These are phyloP conservation scores for Ceratocystis smalleyi DNA, from an alignment of 2,329 filamentous ascomycete species.

Conservation along the genomic window DNA sequence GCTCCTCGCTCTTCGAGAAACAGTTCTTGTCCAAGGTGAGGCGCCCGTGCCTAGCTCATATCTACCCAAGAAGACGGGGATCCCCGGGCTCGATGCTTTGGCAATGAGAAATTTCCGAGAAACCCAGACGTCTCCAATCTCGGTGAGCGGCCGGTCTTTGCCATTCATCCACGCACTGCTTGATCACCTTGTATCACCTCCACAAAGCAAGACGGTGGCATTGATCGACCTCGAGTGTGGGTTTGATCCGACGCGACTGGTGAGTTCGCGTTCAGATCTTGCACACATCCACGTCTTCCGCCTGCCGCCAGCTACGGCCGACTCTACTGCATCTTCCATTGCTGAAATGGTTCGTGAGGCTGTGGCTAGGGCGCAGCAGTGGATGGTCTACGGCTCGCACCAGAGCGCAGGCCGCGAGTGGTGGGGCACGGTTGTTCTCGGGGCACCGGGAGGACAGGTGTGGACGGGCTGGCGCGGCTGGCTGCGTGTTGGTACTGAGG, in stretches of 20 bases:
- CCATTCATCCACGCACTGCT: conserved; percentile 42
- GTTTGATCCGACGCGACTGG: conserved; percentile 38
- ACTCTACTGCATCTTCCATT: conserved; percentile 17
- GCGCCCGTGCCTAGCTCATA: conserved; percentile 12
- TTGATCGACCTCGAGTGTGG: conserved; percentile 40
- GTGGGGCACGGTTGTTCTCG: conserved; percentile 44
- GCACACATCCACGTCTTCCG: conserved; percentile 37
- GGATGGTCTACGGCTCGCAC: conserved; percentile 36
- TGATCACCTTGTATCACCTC: conserved; percentile 34
- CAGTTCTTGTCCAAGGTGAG: conserved; percentile 16
- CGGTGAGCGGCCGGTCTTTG: conserved; percentile 37
- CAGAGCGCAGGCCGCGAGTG: conserved; percentile 33
- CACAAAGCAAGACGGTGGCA: conserved; percentile 34
- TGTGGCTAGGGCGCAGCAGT: conserved; percentile 29
- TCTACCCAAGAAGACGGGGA: conserved; percentile 24
- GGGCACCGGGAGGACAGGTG: conserved; percentile 27
- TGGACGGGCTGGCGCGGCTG: conserved; percentile 28
- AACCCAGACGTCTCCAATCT: conserved; percentile 33
- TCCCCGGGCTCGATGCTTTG: conserved; percentile 34
- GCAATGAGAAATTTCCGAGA: conserved; percentile 32
- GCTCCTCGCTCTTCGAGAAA: conserved; percentile 17
- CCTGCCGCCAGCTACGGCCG: conserved; percentile 23
- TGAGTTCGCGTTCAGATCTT: conserved; percentile 27
- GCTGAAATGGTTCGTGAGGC: conserved; percentile 23
- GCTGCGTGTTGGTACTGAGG: conserved; percentile 34